Conservation (phyloP, 257 asterid genomes). For the Rauvolfia tetraphylla region DNA sequence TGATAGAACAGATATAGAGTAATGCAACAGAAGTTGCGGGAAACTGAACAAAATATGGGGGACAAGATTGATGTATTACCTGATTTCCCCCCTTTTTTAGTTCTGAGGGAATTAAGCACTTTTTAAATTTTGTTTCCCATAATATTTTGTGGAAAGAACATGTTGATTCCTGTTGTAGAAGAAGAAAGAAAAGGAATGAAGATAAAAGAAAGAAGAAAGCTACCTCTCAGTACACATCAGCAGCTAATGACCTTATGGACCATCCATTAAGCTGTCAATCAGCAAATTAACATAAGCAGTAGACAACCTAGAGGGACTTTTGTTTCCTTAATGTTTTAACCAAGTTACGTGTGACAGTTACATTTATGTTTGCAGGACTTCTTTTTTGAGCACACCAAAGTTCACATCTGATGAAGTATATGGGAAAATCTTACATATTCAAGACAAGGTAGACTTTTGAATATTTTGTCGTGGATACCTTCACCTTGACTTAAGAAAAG, state of each 20-base stretch:
- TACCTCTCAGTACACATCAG: not conserved
- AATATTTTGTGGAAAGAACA: too few species aligned
- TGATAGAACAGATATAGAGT: not conserved
- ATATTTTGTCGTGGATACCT: not conserved
- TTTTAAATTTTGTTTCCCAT: too few species aligned
- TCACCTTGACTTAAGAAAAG: not conserved
- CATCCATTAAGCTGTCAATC: not conserved
- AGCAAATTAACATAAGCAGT: not conserved
- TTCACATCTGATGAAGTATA: conserved; percentile 90
- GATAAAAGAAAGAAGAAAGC: too few species aligned
- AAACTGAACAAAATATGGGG: not conserved
- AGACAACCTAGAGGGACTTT: not conserved
- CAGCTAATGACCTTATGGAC: not conserved
- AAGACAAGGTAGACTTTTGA: conserved; percentile 59
- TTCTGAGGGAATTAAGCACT: too few species aligned
- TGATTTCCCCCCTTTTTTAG: too few species aligned
- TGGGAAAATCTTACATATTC: conserved; percentile 65
- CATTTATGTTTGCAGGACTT: conserved; percentile 49
- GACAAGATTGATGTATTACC: not conserved
- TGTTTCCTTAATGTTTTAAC: not conserved
- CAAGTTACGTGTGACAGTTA: too few species aligned
- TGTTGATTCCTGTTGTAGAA: too few species aligned
- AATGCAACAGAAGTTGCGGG: not conserved
- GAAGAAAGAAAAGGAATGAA: too few species aligned
- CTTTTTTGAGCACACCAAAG: conserved; percentile 58